Percentiles rank a stretch among this genome's conserved stretches.
These are phyloP conservation scores for Xylaria sp. DNA, from an alignment of 2,329 filamentous ascomycete genomes.

Conservation along the genomic window DNA sequence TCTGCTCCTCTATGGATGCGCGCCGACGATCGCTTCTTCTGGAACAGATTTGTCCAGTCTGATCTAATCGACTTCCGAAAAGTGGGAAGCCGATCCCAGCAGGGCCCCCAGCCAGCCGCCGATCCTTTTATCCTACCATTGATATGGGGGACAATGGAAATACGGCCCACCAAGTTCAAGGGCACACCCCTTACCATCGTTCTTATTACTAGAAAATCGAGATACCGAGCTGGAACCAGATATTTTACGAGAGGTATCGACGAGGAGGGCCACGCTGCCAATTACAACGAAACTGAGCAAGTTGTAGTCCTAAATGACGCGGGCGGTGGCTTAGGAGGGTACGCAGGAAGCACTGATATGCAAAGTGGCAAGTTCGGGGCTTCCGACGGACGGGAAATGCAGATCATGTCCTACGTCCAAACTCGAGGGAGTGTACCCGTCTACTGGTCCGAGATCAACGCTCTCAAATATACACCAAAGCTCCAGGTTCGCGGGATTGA, in stretches of 20 bases:
- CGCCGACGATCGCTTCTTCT: constrained; percentile 98
- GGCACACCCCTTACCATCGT: constrained; percentile 84
- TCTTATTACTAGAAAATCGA: constrained; percentile 88
- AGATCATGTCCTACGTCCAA: constrained; percentile 94
- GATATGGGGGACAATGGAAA: constrained; percentile 96
- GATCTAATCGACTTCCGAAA: constrained; percentile 91
- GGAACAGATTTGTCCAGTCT: constrained; percentile 93
- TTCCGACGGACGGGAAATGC: constrained; percentile 76
- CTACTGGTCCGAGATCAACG: constrained; percentile 97
- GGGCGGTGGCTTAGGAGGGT: constrained; percentile 79
- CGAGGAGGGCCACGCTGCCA: constrained; percentile 93
- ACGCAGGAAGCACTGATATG: constrained; percentile 79
- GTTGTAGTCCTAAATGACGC: constrained; percentile 88
- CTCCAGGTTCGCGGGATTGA: constrained; percentile 89
- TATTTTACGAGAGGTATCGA: constrained; percentile 97
- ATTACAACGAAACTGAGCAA: constrained; percentile 99
- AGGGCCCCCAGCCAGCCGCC: constrained; percentile 76
- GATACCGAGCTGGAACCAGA: constrained; percentile 88
- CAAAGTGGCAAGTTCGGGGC: constrained; percentile 75
- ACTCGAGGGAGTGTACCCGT: constrained; percentile 96
- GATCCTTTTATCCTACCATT: constrained; percentile 96
- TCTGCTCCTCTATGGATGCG: constrained; percentile 86
- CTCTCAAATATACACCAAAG: constrained; percentile 88
- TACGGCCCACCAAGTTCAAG: constrained; percentile 87
- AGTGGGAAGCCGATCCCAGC: constrained; percentile 69